phyloP scores from a whole-genome alignment of 2,329 filamentous ascomycete species.

The Colletotrichum sp. region DNA sequence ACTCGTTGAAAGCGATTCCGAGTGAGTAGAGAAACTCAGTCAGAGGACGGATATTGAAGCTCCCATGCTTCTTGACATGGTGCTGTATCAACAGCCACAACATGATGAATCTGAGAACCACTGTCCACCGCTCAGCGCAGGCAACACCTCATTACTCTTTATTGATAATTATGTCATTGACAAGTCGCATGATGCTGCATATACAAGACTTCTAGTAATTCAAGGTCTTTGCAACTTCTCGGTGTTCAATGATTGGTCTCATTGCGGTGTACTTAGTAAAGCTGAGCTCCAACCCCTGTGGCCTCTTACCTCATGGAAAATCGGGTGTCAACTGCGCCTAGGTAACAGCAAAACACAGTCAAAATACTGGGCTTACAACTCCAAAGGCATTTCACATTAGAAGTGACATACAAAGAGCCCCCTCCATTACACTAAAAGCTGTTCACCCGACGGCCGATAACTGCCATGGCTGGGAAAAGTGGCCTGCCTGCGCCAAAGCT shows the following conservation, averaged over 20 bases:
- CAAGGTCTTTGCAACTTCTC: not conserved
- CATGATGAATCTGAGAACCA: not conserved
- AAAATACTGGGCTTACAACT: not conserved
- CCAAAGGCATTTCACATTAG: not conserved
- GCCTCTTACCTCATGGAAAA: not conserved
- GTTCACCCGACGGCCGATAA: not conserved
- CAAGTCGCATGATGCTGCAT: rapidly evolving
- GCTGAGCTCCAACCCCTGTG: not conserved
- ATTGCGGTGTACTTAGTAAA: not conserved
- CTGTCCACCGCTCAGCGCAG: not conserved
- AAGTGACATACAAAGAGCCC: not conserved
- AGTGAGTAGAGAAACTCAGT: not conserved
- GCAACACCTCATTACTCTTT: not conserved
- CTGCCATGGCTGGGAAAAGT: not conserved
- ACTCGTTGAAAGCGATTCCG: not conserved
- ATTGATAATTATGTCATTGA: rapidly evolving
- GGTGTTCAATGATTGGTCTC: not conserved
- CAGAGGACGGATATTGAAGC: not conserved
- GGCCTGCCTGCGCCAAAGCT: not conserved
- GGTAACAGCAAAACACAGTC: not conserved
- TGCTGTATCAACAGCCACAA: not conserved
- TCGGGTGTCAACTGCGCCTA: not conserved
- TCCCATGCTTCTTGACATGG: not conserved
- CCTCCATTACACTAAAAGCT: not conserved
- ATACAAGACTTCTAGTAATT: not conserved